phyloP scores from a whole-genome alignment of 371 early-diverging fungal genomes.

The Mortierella sp. region DNA sequence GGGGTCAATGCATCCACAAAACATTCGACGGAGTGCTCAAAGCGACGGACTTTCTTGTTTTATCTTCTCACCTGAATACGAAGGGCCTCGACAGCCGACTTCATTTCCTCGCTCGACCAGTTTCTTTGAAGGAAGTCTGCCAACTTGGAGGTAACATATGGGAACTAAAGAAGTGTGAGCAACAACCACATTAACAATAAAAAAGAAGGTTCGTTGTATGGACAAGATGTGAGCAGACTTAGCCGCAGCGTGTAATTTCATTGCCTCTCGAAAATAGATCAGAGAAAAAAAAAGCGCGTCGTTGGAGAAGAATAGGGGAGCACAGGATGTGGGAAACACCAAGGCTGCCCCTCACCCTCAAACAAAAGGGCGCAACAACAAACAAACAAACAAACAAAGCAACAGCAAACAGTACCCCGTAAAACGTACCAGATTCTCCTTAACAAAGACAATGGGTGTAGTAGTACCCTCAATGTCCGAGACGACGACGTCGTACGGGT shows the following conservation, averaged over 20 bases:
- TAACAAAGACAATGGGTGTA: constrained; percentile 96
- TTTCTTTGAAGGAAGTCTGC: constrained; percentile 74
- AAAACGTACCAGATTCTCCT: constrained; percentile 78
- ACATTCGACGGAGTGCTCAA: neutral
- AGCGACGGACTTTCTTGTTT: too few species aligned
- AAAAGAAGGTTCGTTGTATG: neutral
- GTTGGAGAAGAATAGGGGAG: constrained; percentile 17
- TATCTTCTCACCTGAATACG: constrained; percentile 74
- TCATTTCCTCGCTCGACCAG: constrained; percentile 76
- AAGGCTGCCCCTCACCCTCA: neutral
- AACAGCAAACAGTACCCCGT: neutral
- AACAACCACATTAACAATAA: neutral
- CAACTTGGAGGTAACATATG: constrained; percentile 78
- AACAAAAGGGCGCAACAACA: neutral
- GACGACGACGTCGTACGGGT: constrained; percentile 71
- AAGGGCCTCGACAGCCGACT: constrained; percentile 73
- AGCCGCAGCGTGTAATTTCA: neutral
- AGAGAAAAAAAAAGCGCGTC: constrained; percentile 8
- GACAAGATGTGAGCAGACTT: neutral
- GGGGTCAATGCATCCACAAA: neutral
- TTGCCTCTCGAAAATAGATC: neutral
- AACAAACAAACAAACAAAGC: neutral
- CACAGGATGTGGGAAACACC: constrained; percentile 6
- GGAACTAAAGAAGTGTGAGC: constrained; percentile 69
- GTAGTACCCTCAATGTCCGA: constrained; percentile 97